Evolutionary conservation across 2,329 filamentous ascomycete genomes (phyloP).

Genomic region (Elsinoe perseae): DNA sequence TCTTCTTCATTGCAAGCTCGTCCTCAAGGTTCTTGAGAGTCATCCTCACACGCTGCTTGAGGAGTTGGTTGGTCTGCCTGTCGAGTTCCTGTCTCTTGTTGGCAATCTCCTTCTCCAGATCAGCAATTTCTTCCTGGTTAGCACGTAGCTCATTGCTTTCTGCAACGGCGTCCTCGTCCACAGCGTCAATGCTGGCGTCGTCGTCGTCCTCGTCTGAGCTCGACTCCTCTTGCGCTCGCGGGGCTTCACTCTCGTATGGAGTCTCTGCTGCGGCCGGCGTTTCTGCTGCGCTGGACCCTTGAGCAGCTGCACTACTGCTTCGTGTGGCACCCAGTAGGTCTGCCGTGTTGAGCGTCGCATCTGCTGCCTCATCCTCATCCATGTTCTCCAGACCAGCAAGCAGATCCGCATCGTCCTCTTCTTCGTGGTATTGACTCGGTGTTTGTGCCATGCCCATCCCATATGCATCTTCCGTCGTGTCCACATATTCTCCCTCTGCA

Average conservation of each 20-base stretch:
- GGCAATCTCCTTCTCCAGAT: slow-evolving; percentile 45
- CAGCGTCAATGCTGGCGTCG: slow-evolving; percentile 34
- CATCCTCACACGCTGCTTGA: slow-evolving; percentile 43
- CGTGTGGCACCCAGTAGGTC: slow-evolving; percentile 24
- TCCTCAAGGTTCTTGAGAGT: slow-evolving; percentile 45
- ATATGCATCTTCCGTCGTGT: slow-evolving; percentile 30
- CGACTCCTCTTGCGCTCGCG: slow-evolving; percentile 28
- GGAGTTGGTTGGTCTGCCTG: slow-evolving; percentile 40
- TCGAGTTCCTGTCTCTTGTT: slow-evolving; percentile 33
- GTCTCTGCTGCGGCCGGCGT: slow-evolving; percentile 22
- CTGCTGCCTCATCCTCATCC: slow-evolving; percentile 29
- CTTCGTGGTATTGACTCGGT: slow-evolving; percentile 40
- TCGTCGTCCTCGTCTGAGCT: slow-evolving; percentile 40
- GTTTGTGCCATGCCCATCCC: slow-evolving; percentile 26
- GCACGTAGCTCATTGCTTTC: slow-evolving; percentile 41
- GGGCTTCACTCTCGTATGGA: slow-evolving; percentile 27
- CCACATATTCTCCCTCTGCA: slow-evolving; percentile 32
- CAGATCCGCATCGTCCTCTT: slow-evolving; percentile 27
- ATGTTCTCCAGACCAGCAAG: slow-evolving; percentile 26
- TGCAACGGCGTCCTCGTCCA: slow-evolving; percentile 47
- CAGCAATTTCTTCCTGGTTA: slow-evolving; percentile 47
- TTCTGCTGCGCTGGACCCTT: slow-evolving; percentile 20
- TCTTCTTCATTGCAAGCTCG: slow-evolving; percentile 49
- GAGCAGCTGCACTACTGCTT: slow-evolving; percentile 17
- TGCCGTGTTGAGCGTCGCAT: slow-evolving; percentile 32